Conservation (phyloP, 306 rosid genomes). For the Fagus sylvatica region DNA sequence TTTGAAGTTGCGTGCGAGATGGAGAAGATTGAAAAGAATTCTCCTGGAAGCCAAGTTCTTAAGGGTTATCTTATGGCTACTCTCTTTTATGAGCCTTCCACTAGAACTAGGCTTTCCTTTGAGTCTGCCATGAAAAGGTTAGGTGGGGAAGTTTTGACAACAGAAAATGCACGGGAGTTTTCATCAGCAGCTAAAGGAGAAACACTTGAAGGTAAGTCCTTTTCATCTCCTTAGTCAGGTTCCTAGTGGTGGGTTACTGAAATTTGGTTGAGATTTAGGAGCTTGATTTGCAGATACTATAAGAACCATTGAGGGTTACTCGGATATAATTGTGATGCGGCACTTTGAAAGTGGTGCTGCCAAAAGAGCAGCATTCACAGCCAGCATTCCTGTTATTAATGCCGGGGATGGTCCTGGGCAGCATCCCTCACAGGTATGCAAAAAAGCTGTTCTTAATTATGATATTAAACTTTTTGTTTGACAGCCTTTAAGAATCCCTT, state of each 20-base stretch:
- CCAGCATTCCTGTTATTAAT: constrained; percentile 78
- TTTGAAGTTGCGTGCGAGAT: constrained; percentile 75
- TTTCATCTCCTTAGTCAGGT: constrained; percentile 4
- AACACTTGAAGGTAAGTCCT: constrained; percentile 78
- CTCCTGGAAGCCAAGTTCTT: constrained; percentile 75
- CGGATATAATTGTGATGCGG: constrained; percentile 86
- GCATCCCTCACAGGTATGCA: constrained; percentile 79
- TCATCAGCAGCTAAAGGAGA: constrained; percentile 94
- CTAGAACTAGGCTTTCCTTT: constrained; percentile 89
- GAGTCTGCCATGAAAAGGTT: constrained; percentile 96
- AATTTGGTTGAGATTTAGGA: constrained; percentile 1
- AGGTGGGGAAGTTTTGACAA: constrained; percentile 89
- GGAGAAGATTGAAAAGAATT: constrained; percentile 76
- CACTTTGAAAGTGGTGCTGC: constrained; percentile 98
- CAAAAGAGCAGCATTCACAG: constrained; percentile 78
- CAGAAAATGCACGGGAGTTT: constrained; percentile 92
- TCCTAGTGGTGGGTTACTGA: not conserved
- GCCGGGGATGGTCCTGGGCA: constrained; percentile 99
- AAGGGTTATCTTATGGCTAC: constrained; percentile 93
- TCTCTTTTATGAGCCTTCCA: constrained; percentile 87
- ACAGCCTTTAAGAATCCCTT: not conserved
- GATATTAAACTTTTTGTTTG: not conserved
- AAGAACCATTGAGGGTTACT: constrained; percentile 86
- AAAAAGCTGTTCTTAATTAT: not conserved
- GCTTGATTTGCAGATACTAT: constrained; percentile 66